Conservation (phyloP, 2,329 filamentous ascomycete genomes). For the Didymella exigua region DNA sequence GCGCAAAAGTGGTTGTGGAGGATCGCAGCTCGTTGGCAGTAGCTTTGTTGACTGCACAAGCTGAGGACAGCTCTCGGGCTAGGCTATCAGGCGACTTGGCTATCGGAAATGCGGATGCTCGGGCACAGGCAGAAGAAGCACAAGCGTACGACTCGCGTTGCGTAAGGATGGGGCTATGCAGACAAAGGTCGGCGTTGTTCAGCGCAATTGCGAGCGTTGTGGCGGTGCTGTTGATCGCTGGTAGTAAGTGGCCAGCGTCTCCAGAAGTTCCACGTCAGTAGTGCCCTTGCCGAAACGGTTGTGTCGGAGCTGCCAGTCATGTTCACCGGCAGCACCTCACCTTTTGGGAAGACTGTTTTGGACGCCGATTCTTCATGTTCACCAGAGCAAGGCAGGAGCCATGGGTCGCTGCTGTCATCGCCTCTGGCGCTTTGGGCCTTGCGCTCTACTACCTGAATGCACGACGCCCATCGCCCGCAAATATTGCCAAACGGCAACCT, state of each 20-base stretch:
- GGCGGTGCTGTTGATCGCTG: slow-evolving; percentile 24
- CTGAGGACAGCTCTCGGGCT: slow-evolving; percentile 31
- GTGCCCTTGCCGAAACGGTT: slow-evolving; percentile 37
- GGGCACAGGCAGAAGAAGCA: slow-evolving; percentile 9
- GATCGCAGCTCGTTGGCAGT: slow-evolving; percentile 13
- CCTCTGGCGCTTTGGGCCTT: slow-evolving; percentile 30
- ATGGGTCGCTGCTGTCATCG: slow-evolving; percentile 29
- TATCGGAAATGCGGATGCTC: slow-evolving; percentile 8
- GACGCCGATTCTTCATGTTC: slow-evolving; percentile 30
- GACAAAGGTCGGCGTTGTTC: slow-evolving; percentile 19
- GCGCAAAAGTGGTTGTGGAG: slow-evolving; percentile 6
- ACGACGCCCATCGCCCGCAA: slow-evolving; percentile 17
- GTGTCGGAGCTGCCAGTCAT: slow-evolving; percentile 21
- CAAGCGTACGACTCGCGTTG: slow-evolving; percentile 33
- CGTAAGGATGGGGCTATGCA: slow-evolving; percentile 41
- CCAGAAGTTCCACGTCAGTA: slow-evolving; percentile 44
- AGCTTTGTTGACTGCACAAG: slow-evolving; percentile 32
- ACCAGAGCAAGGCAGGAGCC: slow-evolving; percentile 23
- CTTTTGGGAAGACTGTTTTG: slow-evolving; percentile 26
- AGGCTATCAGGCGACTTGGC: slow-evolving; percentile 27
- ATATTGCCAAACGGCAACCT: slow-evolving; percentile 15
- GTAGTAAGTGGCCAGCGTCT: slow-evolving; percentile 24
- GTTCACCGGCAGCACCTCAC: slow-evolving; percentile 28
- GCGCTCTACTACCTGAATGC: slow-evolving; percentile 25
- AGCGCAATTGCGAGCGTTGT: slow-evolving; percentile 24